Percentiles rank a stretch among this genome's conserved stretches.
phyloP scores from a whole-genome alignment of 148 eudicot genomes.

The Rhododendron williamsianum region DNA sequence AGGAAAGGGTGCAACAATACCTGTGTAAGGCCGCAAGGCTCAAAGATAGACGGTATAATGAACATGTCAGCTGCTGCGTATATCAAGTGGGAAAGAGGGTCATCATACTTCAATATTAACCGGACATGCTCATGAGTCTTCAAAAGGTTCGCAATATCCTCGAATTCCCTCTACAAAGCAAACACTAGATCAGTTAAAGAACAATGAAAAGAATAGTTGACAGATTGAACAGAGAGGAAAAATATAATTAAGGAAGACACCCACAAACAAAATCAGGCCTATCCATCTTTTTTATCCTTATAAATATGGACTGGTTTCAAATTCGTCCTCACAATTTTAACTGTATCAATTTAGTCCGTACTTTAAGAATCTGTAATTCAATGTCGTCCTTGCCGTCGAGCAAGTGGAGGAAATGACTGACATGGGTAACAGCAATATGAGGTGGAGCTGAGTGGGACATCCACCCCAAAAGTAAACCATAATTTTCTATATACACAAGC shows the following conservation, averaged over 20 bases:
- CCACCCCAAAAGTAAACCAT: not conserved
- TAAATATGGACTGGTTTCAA: not conserved
- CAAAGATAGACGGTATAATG: conserved; percentile 91
- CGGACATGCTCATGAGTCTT: conserved; percentile 61
- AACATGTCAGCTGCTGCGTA: conserved; percentile 92
- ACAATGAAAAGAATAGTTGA: conserved; percentile 1
- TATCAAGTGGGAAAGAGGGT: conserved; percentile 73
- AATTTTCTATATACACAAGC: not conserved
- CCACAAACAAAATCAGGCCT: not conserved
- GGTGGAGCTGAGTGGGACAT: not conserved
- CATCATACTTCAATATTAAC: conserved; percentile 79
- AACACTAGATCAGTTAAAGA: conserved; percentile 1
- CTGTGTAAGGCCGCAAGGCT: conserved; percentile 99
- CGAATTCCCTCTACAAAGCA: conserved; percentile 71
- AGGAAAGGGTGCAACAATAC: conserved; percentile 25
- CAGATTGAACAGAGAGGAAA: not conserved
- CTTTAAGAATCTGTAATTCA: not conserved
- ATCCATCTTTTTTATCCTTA: not conserved
- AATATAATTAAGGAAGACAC: not conserved
- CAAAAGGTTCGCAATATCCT: conserved; percentile 69
- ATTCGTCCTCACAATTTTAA: not conserved
- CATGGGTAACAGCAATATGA: not conserved
- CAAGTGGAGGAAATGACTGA: not conserved
- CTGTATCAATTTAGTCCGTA: not conserved
- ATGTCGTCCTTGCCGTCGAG: not conserved